Conservation (phyloP, 495 filamentous ascomycete genomes). For the Glarea lozoyensis region DNA sequence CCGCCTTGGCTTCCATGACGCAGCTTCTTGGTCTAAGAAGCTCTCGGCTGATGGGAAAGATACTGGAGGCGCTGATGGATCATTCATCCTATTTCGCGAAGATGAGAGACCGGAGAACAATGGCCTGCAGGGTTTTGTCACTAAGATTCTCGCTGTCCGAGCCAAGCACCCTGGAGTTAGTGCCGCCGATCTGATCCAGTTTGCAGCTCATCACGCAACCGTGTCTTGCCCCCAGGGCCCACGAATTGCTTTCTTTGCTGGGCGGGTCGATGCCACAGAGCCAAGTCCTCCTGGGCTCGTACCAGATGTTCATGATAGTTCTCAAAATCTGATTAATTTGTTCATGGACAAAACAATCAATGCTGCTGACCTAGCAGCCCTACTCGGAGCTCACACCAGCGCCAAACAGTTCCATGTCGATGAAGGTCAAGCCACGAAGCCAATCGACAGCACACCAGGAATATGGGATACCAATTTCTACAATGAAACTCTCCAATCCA, state of each 20-base stretch:
- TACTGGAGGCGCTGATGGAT: slow-evolving; percentile 25
- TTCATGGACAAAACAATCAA: slow-evolving; percentile 24
- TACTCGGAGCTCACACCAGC: slow-evolving; percentile 41
- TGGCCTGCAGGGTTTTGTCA: slow-evolving; percentile 20
- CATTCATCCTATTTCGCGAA: slow-evolving; percentile 16
- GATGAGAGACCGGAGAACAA: slow-evolving; percentile 23
- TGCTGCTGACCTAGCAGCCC: slow-evolving; percentile 22
- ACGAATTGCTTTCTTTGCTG: slow-evolving; percentile 19
- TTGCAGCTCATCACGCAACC: slow-evolving; percentile 21
- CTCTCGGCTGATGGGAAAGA: slow-evolving; percentile 7
- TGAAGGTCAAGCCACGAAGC: slow-evolving; percentile 19
- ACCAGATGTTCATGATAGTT: slow-evolving; percentile 20
- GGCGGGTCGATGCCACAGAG: slow-evolving; percentile 16
- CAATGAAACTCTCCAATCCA: slow-evolving; percentile 25
- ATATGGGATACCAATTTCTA: slow-evolving; percentile 37
- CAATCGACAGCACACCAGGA: slow-evolving; percentile 33
- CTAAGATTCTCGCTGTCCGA: slow-evolving; percentile 10
- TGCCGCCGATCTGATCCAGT: slow-evolving; percentile 23
- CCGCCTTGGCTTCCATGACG: slow-evolving; percentile 5
- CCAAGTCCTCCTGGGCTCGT: slow-evolving; percentile 17
- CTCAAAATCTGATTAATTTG: slow-evolving; percentile 14
- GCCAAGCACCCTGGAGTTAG: slow-evolving; percentile 10
- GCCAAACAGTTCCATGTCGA: slow-evolving; percentile 35
- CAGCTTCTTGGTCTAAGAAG: slow-evolving; percentile 2
- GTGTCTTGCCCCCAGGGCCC: slow-evolving; percentile 25